phyloP scores from a whole-genome alignment of 1,139 yeast species.

The Pichia sp. region DNA sequence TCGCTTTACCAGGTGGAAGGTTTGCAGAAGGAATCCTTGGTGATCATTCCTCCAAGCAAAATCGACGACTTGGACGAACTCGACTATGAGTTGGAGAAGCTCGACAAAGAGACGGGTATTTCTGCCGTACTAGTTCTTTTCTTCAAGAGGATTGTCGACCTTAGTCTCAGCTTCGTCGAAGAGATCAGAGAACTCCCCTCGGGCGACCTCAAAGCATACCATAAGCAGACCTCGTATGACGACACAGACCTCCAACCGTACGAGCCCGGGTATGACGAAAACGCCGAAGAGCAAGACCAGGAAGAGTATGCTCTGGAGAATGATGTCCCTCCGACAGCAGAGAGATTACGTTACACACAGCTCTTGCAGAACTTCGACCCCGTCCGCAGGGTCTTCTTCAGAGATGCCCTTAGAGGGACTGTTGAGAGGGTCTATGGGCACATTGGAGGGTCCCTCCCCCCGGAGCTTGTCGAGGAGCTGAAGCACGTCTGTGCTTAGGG shows the following conservation, averaged over 20 bases:
- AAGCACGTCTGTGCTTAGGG: background rate
- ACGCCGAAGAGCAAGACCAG: conserved; percentile 22
- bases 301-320: conserved; percentile 41
- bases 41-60: background rate
- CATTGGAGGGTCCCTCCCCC: conserved; percentile 3
- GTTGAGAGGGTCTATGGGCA: conserved; percentile 2
- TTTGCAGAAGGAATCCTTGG: background rate
- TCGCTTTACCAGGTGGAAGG: conserved; percentile 24
- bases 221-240: conserved; percentile 52
- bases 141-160: conserved; percentile 43
- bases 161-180: conserved; percentile 61
- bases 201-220: conserved; percentile 64
- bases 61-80: conserved; percentile 14
- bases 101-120: conserved; percentile 56
- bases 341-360: conserved; percentile 49
- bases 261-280: conserved; percentile 27
- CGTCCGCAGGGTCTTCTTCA: conserved; percentile 52
- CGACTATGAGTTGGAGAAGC: conserved; percentile 24
- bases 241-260: conserved; percentile 41
- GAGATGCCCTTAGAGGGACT: conserved; percentile 21
- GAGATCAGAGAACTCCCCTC: conserved; percentile 59
- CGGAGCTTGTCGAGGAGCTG: conserved; percentile 1
- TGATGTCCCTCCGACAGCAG: conserved; percentile 45
- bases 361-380: conserved; percentile 51
- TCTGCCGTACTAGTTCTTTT: conserved; percentile 42